Conservation (phyloP, 129 eudicot genomes). For the Smallanthus sonchifolius region DNA sequence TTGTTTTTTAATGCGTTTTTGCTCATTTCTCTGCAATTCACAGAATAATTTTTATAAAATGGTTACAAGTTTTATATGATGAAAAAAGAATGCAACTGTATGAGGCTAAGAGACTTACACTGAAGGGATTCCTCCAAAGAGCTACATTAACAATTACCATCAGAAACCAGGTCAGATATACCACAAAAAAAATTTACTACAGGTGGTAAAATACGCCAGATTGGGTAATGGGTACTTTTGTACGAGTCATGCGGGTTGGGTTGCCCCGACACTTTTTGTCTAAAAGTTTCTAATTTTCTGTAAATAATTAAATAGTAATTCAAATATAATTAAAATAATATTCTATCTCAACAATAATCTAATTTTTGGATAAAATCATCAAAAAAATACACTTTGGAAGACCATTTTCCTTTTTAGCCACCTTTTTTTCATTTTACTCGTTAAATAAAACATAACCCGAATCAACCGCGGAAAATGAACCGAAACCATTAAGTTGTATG, state of each 20-base stretch:
- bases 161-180: constrained; percentile 3
- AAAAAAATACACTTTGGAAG: background rate
- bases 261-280: background rate
- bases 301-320: background rate
- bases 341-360: too few relatives aligned
- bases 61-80: background rate
- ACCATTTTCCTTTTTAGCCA: background rate
- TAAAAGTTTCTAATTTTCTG: background rate
- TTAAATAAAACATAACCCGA: background rate
- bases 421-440: background rate
- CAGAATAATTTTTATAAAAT: background rate
- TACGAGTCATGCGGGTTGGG: background rate
- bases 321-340: background rate
- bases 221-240: background rate
- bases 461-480: background rate
- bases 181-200: background rate
- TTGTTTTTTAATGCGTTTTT: constrained; percentile 88
- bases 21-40: constrained; percentile 61
- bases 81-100: background rate
- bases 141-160: constrained; percentile 39
- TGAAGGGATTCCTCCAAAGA: constrained; percentile 66
- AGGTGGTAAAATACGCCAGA: background rate
- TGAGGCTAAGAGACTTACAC: constrained; percentile 46
- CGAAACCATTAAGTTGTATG: background rate
- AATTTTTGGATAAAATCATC: too few relatives aligned